These are phyloP conservation scores for Eremothecium sinecaudum DNA, from an alignment of 1,139 yeast genomes.

Conservation along the genomic window DNA sequence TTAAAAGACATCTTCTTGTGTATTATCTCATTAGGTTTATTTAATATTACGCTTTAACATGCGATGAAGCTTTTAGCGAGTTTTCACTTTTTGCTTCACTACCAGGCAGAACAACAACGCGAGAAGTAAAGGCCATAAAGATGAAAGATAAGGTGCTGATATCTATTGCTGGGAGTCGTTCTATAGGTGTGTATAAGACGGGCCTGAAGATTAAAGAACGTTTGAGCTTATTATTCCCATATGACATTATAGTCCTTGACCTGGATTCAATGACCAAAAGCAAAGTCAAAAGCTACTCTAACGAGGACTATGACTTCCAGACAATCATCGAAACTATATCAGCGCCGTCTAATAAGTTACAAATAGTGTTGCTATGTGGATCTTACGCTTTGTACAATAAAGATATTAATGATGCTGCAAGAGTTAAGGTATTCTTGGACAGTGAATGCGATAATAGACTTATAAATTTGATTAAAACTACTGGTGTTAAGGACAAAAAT, in stretches of 20 bases:
- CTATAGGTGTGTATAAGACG: conserved; percentile 41
- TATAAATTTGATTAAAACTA: conserved; percentile 59
- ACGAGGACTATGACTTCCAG: conserved; percentile 35
- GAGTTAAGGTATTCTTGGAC: conserved; percentile 68
- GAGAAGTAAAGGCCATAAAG: too few species aligned
- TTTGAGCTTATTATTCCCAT: conserved; percentile 19
- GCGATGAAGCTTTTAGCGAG: too few species aligned
- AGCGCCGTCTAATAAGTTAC: conserved; percentile 9
- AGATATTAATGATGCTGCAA: conserved; percentile 47
- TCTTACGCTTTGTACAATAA: conserved; percentile 67
- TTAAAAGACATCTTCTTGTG: conserved; percentile 41
- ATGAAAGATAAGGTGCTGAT: conserved; percentile 33
- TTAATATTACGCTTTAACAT: too few species aligned
- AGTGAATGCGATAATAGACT: conserved; percentile 79
- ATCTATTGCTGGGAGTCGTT: conserved; percentile 68
- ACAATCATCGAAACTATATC: conserved; percentile 23
- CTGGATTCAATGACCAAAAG: conserved; percentile 28
- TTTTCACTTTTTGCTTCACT: too few species aligned
- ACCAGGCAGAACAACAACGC: too few species aligned
- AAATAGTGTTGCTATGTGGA: conserved; percentile 60
- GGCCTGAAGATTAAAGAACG: conserved; percentile 19
- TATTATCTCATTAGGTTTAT: background rate
- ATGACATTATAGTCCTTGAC: conserved; percentile 36
- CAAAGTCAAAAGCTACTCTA: conserved; percentile 14
- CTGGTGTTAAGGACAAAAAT: conserved; percentile 11